These are phyloP conservation scores for Penicillium canescens DNA, from an alignment of 495 filamentous ascomycete genomes.

Conservation along the genomic window DNA sequence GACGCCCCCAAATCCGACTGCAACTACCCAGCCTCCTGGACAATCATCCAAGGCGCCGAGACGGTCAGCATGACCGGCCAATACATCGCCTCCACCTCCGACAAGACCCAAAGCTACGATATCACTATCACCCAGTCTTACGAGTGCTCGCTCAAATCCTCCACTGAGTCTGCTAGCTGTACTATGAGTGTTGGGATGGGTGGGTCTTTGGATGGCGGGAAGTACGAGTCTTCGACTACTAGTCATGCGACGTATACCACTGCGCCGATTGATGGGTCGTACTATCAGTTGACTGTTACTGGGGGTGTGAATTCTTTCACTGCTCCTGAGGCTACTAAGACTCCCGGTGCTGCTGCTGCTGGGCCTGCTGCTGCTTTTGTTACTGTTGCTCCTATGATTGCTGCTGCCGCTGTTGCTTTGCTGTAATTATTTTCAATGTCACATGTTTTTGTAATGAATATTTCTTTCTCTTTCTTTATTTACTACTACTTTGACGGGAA, in stretches of 20 bases:
- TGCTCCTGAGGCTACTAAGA: slow-evolving; percentile 10
- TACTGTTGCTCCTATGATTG: slow-evolving; percentile 24
- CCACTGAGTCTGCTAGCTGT: slow-evolving; percentile 19
- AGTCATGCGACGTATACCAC: slow-evolving; percentile 6
- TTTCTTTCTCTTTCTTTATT: too few relatives aligned
- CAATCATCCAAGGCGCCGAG: slow-evolving; percentile 17
- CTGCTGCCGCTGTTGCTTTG: slow-evolving; percentile 20
- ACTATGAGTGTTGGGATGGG: slow-evolving; percentile 14
- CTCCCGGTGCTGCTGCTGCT: slow-evolving; percentile 12
- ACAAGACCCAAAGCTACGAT: slow-evolving; percentile 7
- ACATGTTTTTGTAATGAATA: too few relatives aligned
- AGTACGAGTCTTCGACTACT: not conserved
- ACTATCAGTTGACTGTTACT: slow-evolving; percentile 21
- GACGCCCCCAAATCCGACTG: slow-evolving; percentile 21
- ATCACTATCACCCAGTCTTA: slow-evolving; percentile 16
- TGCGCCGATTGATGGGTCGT: slow-evolving; percentile 1
- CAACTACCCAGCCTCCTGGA: slow-evolving; percentile 11
- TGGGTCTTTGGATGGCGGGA: slow-evolving; percentile 2
- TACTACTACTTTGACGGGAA: too few relatives aligned
- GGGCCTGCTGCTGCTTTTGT: slow-evolving; percentile 15
- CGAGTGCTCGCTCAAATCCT: slow-evolving; percentile 18
- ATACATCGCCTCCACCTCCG: slow-evolving; percentile 14
- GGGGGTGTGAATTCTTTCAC: slow-evolving; percentile 17
- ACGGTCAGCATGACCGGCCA: slow-evolving; percentile 16
- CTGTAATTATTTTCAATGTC: slow-evolving; percentile 7